These are phyloP conservation scores for Pelagophyceae sp. DNA, from an alignment of 352 stramenopile genomes.

Conservation along the genomic window DNA sequence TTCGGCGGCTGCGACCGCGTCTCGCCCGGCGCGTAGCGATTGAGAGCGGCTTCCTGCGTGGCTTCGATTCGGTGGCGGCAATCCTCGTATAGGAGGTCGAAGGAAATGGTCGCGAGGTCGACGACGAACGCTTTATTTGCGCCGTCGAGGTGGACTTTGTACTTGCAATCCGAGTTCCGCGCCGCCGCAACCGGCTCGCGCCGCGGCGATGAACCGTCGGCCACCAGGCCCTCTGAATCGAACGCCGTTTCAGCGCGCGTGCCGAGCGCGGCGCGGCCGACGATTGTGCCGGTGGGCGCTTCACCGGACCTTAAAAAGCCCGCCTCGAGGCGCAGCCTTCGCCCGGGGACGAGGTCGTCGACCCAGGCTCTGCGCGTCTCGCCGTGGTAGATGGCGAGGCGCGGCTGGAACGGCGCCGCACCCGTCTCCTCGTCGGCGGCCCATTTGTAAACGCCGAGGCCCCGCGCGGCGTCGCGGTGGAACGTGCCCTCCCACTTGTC, in stretches of 20 bases:
- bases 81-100: neutral
- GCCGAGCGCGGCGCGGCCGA: neutral
- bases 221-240: neutral
- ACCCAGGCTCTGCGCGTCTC: neutral
- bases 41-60: neutral
- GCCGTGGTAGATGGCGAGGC: neutral
- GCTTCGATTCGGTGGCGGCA: neutral
- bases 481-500: neutral
- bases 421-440: neutral
- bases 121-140: neutral
- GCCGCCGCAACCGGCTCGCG: neutral
- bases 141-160: conserved; percentile 12
- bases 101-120: neutral
- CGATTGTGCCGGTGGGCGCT: neutral
- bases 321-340: neutral
- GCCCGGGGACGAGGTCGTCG: neutral
- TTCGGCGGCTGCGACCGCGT: neutral
- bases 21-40: neutral
- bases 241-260: neutral
- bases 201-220: neutral
- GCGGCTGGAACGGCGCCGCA: neutral
- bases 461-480: neutral
- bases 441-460: neutral
- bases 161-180: neutral
- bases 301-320: neutral